Evolutionary conservation across 202 grass and related monocot genomes (phyloP), one percentile per base, ranked within the genome.

Genomic region (Digitaria exilis): DNA sequence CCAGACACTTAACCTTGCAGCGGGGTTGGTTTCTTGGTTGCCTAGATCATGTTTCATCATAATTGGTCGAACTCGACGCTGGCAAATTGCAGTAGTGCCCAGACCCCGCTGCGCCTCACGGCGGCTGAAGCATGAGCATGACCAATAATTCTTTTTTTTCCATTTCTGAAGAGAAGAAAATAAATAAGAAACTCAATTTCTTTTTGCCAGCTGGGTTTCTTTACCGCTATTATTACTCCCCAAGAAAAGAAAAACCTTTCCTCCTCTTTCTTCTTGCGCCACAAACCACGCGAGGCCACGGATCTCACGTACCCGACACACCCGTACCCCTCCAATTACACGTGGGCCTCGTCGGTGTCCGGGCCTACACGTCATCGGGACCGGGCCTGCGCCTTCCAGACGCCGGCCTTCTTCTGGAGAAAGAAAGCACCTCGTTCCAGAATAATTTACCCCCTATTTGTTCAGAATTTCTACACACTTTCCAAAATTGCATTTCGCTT

Each of bases 311-410:
- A 31, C 21, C 45, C 7, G 0, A 0, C 0, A 0, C 1, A 0
- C 3, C 1, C 1, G 8, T 22, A 18, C 4, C 9, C 0, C 0
- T 2, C 3, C 6, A 22, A 52, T 86, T 83, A 73, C 84, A 79
- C 84, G 42, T 63, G 76, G 87, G 87, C 10, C 81, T 1, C 0
- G 0, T 0, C 1, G 2, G 0, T 0, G 1, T 0, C 0, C 7
- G 71, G 77, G 28, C 69, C 88, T 1, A 69, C 84, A 61, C 50
- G 79, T 83, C 88, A 86, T 60, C 0, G 9, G 0, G 17, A 66
- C 29, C 0, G 2, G 1, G 0, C 12, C 46, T 0, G 1, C 1
- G 32, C 22, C 61, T 54, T 39, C 37, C 37, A 39, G 37, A 39
- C 37, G 7, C 37, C 7, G 37, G 37, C 37, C 37, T 39, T 39